Conservation (phyloP, 1,284 basidiomycete species). For the Ganoderma multipileum region DNA sequence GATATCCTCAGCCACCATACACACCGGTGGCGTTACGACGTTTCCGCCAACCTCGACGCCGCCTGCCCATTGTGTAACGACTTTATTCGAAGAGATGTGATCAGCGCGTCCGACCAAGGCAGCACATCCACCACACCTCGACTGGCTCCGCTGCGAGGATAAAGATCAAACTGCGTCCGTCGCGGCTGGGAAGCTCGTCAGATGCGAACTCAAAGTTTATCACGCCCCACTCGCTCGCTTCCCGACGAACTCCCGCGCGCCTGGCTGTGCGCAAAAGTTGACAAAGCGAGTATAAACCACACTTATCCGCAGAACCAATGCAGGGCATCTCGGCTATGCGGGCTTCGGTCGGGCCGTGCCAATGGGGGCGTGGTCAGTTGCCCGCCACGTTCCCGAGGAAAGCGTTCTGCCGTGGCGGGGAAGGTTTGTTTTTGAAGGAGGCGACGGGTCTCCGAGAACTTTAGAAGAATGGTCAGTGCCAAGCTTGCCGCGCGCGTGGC, state of each 20-base stretch:
- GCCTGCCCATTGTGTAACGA: neutral
- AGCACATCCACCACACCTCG: neutral
- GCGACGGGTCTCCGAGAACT: neutral
- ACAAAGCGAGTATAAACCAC: constrained; percentile 5
- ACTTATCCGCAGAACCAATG: constrained; percentile 3
- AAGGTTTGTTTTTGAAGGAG: neutral
- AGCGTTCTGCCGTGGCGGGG: neutral
- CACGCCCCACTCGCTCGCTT: constrained; percentile 2
- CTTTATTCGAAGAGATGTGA: neutral
- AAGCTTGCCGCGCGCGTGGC: constrained; percentile 9
- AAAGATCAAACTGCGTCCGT: constrained; percentile 3
- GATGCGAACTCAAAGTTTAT: neutral
- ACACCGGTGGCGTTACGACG: neutral
- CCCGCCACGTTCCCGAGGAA: constrained; percentile 9
- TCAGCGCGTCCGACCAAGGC: neutral
- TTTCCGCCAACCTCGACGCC: neutral
- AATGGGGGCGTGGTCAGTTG: neutral
- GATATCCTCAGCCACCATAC: neutral
- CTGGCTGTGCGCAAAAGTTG: neutral
- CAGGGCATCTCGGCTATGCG: constrained; percentile 20
- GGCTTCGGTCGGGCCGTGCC: neutral
- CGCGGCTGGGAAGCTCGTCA: neutral
- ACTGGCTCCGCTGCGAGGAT: neutral
- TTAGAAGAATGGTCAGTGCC: neutral
- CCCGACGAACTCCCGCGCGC: neutral